phyloP scores from a whole-genome alignment of 202 grass and related monocot genomes.

The Setaria italica region DNA sequence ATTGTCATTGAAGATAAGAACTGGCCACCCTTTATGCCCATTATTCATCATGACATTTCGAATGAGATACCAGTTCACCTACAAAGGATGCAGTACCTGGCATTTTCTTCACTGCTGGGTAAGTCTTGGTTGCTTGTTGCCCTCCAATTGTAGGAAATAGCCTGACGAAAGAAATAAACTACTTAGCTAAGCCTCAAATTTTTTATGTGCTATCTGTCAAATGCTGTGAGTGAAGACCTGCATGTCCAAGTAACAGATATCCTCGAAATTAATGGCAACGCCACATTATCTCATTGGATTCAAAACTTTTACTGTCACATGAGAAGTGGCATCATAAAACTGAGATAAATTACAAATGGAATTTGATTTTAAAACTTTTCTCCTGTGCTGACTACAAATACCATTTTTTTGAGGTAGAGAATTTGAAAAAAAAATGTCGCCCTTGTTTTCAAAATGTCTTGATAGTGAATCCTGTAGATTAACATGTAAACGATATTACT shows the following conservation, averaged over 20 bases:
- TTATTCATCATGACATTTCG: slow-evolving; percentile 97
- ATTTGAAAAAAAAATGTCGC: slow-evolving; percentile 3
- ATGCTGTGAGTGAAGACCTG: background rate
- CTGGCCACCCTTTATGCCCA: slow-evolving; percentile 85
- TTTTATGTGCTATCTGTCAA: background rate
- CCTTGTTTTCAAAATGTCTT: slow-evolving; percentile 34
- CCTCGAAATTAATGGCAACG: background rate
- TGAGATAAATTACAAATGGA: slow-evolving; percentile 2
- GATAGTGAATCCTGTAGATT: background rate
- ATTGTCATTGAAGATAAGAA: slow-evolving; percentile 90
- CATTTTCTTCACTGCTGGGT: slow-evolving; percentile 93
- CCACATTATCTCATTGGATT: slow-evolving; percentile 15
- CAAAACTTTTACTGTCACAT: background rate
- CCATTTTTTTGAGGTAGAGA: background rate
- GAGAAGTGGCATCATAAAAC: slow-evolving; percentile 9
- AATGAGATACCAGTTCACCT: slow-evolving; percentile 89
- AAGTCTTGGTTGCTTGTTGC: slow-evolving; percentile 30
- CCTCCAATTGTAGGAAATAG: background rate
- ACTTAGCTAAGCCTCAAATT: background rate
- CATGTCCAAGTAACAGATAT: slow-evolving; percentile 15
- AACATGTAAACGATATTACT: slow-evolving; percentile 10
- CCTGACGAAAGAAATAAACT: slow-evolving; percentile 18
- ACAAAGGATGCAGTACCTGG: slow-evolving; percentile 90
- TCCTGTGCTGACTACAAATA: background rate
- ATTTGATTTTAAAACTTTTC: slow-evolving; percentile 1